Evolutionary conservation across 495 filamentous ascomycete species (phyloP).

Genomic region (Penicillium soppii): DNA sequence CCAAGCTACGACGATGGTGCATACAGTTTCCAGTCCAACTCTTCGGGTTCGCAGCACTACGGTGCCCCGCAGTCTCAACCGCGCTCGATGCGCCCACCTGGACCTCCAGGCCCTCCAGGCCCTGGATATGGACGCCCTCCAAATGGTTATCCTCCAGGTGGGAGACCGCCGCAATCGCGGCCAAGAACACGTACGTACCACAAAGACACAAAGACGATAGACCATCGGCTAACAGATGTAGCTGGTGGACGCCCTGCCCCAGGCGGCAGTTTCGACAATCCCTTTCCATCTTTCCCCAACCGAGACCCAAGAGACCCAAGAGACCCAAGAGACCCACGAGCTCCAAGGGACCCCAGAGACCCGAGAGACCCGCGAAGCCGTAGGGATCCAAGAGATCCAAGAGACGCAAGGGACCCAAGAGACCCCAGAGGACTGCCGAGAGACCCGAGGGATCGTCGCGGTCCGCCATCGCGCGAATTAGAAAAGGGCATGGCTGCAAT

Average conservation of each 20-base stretch:
- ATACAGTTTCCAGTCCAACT: conserved; percentile 28
- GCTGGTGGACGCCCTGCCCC: conserved; percentile 32
- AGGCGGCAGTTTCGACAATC: conserved; percentile 61
- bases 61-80: conserved; percentile 37
- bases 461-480: conserved; percentile 33
- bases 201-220: not conserved
- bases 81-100: conserved; percentile 38
- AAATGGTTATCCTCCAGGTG: conserved; percentile 23
- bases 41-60: conserved; percentile 47
- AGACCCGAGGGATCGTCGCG: conserved; percentile 23
- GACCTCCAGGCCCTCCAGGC: conserved; percentile 54
- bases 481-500: conserved; percentile 56
- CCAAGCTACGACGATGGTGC: conserved; percentile 50
- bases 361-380: conserved; percentile 21
- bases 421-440: no score
- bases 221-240: conserved; percentile 13
- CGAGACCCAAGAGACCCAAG: conserved; percentile 18
- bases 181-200: conserved; percentile 39
- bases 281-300: conserved; percentile 63
- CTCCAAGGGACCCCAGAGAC: conserved; percentile 15
- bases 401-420: not conserved
- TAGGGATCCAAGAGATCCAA: conserved; percentile 20
- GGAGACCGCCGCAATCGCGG: conserved; percentile 25
- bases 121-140: conserved; percentile 44
- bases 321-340: conserved; percentile 22